These are phyloP conservation scores for Lathyrus oleraceus DNA, from an alignment of 306 rosid genomes.

Conservation along the genomic window DNA sequence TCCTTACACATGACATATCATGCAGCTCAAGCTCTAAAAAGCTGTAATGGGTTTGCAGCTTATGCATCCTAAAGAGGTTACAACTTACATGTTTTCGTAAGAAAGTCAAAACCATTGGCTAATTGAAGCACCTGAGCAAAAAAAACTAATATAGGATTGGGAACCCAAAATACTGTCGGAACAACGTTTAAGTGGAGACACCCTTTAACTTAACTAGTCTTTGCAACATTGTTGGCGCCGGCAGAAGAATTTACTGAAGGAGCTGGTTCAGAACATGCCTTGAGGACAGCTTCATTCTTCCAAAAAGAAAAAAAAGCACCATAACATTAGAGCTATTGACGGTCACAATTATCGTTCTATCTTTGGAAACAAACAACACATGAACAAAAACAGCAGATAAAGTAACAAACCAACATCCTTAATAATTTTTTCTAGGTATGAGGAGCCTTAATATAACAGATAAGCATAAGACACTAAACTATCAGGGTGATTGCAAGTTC, in stretches of 20 bases:
- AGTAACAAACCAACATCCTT: conserved; percentile 15
- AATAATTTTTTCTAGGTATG: not conserved
- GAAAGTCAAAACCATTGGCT: conserved; percentile 28
- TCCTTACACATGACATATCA: not conserved
- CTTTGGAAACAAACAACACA: not conserved
- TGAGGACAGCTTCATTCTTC: conserved; percentile 90
- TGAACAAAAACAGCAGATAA: not conserved
- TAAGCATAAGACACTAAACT: conserved; percentile 6
- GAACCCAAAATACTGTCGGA: not conserved
- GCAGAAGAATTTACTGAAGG: conserved; percentile 48
- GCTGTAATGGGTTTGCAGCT: not conserved
- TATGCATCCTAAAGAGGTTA: not conserved
- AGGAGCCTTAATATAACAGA: not conserved
- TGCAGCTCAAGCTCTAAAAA: not conserved
- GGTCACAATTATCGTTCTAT: not conserved
- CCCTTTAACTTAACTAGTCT: conserved; percentile 22
- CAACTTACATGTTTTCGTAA: not conserved
- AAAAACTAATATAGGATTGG: conserved; percentile 1
- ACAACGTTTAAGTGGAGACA: conserved; percentile 6
- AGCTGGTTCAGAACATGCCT: conserved; percentile 70
- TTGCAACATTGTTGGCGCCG: conserved; percentile 30
- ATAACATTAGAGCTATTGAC: conserved; percentile 23
- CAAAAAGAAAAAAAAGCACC: not conserved
- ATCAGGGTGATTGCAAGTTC: not conserved
- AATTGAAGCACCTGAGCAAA: conserved; percentile 1